Base-by-base conservation (phyloP, 768 basidiomycete genomes). In the Crucibulum laeve region DNA sequence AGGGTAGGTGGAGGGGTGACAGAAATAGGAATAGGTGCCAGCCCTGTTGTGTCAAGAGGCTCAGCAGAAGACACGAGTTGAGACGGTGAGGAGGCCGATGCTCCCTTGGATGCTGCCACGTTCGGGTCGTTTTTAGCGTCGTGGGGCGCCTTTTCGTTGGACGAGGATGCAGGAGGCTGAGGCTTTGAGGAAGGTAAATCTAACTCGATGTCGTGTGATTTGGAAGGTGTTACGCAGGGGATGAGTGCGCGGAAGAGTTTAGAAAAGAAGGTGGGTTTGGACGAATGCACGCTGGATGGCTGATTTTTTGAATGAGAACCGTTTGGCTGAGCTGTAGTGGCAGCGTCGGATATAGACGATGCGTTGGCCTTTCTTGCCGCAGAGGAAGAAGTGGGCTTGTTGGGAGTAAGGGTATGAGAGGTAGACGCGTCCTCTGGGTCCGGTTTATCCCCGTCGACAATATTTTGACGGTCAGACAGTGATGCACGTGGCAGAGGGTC, bases 191-290 rank as follows among this genome's bases (percentile, higher is more conserved):
- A 17, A 18, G 7, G 35, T 6, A 36, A 8, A 17, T 36, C 35
- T 8, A 36, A 7, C 7, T 80, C 74, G 39, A 73, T 48, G 37
- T 59, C 55, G 44, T 78, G 76, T n/a, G 71, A 64, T 30, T 65
- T 56, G 15, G 71, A 76, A 17, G 79, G 69, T n/a, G 74, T 69
- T 37, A 84, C 63, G 47, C 86, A 88, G 25, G 85, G 86, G 39
- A 87, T 71, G 42, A 87, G 71, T 47, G 75, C 71, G 49, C 70
- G 76, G 40, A 87, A 57, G 45, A 87, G 64, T 57, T 71, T 79
- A 40, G 77, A 73, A 46, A 84, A 61, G 52, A 86, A 73, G 18
- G 82, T 79, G 32, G 68, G 63, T 65, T 74, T 74, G 50, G 63
- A 42, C 10, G 50, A 39, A 40, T 46, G 46, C 21, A 47, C 34